Evolutionary conservation across 2,329 filamentous ascomycete species (phyloP), one percentile per base, ranked within the genome.

Genomic region (Pestalotiopsis sp.): DNA sequence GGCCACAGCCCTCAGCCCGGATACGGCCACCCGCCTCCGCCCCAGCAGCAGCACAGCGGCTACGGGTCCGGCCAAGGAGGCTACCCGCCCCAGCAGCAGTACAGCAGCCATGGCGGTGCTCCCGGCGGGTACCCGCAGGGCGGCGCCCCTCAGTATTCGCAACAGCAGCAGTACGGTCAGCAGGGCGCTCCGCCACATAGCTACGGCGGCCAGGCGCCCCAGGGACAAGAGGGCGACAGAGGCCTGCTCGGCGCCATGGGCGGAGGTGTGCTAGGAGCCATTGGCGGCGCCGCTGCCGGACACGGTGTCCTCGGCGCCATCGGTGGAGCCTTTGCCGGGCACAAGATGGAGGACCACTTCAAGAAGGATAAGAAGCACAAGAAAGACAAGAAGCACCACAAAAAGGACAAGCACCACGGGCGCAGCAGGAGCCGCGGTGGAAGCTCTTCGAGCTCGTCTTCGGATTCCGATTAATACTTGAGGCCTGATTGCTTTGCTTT

Each of bases 371-470:
- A 67, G 79, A 79, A 23, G 69, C 79, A 62, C 14, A 69, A 70
- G 59, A 62, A 70, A 65, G 76, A 81, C 71, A 79, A 79, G 71
- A 71, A 74, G 66, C 67, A 36, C 31, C 31, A 73, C 69, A 81
- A 83, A 76, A 76, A 82, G 70, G 79, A 79, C 70, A 70, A 74
- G 65, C 68, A 74, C 70, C 74, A 82, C 6, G 72, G 78, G 52
- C 65, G 66, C 20, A 17, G 31, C 17, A 58, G 65, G n/a, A 67
- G 68, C 65, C 39, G 25, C 2, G 55, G 64, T 38, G 66, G 67
- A 27, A 41, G 23, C 13, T 69, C 68, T 2, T 68, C 66, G 39
- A 64, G 62, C 12, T 39, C 31, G 1, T 63, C 60, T 6, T 36
- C 31, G 31, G 23, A 36, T 23, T 65, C 64, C 5, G 64, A 65